Conservation (phyloP, 129 eudicot species). For the Flaveria robusta region DNA sequence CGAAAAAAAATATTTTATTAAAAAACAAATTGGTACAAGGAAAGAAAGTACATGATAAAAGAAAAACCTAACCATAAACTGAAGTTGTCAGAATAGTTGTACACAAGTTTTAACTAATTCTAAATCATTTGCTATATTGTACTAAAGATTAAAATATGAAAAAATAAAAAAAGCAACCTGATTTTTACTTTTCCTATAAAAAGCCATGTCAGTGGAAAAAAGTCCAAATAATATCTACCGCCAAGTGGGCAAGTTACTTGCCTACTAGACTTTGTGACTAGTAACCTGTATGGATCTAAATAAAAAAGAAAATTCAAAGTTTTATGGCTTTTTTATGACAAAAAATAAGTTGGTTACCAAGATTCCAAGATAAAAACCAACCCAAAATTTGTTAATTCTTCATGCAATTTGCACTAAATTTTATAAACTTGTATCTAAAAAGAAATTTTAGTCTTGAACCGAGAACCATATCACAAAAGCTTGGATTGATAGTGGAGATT, state of each 20-base stretch:
- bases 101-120: neutral
- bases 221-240: neutral
- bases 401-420: neutral
- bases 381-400: neutral
- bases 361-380: neutral
- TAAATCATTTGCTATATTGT: neutral
- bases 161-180: neutral
- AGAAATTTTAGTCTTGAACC: neutral
- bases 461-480: neutral
- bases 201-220: neutral
- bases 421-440: neutral
- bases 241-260: conserved; percentile 2
- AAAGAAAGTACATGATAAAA: neutral
- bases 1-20: neutral
- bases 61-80: neutral
- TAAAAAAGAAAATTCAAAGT: neutral
- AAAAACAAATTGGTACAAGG: neutral
- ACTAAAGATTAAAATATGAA: neutral
- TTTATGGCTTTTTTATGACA: conserved; percentile 1
- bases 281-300: neutral
- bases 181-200: neutral
- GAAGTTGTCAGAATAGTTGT: neutral
- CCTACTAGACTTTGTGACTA: neutral
- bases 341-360: neutral
- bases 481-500: conserved; percentile 7